Base-by-base conservation (phyloP, 345 rosid species). In the Xanthoceras sorbifolium region DNA sequence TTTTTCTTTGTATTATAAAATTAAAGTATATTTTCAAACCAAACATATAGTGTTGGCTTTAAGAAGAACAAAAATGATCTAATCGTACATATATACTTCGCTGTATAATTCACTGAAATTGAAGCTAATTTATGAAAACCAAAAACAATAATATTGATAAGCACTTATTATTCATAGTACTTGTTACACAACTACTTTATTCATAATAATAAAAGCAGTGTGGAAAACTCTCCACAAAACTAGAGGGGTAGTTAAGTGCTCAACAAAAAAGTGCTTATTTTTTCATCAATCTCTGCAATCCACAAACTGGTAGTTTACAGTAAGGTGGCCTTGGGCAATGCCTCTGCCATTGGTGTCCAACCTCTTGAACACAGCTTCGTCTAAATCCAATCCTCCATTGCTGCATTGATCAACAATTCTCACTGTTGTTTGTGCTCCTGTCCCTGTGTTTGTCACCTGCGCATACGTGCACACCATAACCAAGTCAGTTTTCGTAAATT, bases 351-450 rank as follows among this genome's bases (percentile, higher is more conserved):
- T 79, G 0, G 90, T 85, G 22, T 91, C 93, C 28, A 90, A 3
- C 14, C 26, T 61, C 0, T 55, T 50, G 52, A 92, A 92, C 64
- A 92, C 81, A 2, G 69, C 78, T 17, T 72, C 77, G 29, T 92
- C 92, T 79, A 91, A 77, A 78, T 87, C 90, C 40, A 89, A 44
- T 0, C 97, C 91, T 74, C 92, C 93, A 55, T 85, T 87, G 78
- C 86, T 74, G 69, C 97, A 90, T 62, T 91, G 91, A 72, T 91
- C 93, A 12, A 88, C 90, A 18, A 91, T 91, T 59, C 97, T 86
- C 73, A 83, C 94, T 0, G 83, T 88, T 48, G 75, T 74, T 22
- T 67, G 81, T 32, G 87, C 82, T 44, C 85, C 75, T 0, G 90
- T 92, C 34, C 82, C 38, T 4, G 86, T 80, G 46, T 92, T 92